These are phyloP conservation scores for Suillus luteus DNA, from an alignment of 768 basidiomycete genomes.

Conservation along the genomic window DNA sequence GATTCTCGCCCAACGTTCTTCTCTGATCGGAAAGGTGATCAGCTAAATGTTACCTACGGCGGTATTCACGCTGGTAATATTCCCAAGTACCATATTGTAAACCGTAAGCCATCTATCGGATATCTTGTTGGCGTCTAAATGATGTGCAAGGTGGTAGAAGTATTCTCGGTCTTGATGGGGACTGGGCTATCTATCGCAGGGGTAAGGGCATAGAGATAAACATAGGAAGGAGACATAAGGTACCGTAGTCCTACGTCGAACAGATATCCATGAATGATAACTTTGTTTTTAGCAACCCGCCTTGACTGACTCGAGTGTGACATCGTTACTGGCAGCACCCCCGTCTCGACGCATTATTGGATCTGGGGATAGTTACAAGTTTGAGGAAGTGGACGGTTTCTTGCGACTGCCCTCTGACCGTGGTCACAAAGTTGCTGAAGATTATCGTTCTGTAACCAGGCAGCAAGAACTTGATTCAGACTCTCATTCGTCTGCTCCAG, in stretches of 20 bases:
- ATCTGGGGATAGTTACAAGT: conserved; percentile 43
- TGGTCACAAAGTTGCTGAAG: conserved; percentile 35
- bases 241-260: conserved; percentile 24
- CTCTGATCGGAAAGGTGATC: conserved; percentile 68
- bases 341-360: conserved; percentile 51
- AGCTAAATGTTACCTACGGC: conserved; percentile 68
- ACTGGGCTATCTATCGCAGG: conserved; percentile 47
- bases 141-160: conserved; percentile 46
- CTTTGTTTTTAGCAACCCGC: conserved; percentile 41
- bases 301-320: conserved; percentile 59
- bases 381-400: conserved; percentile 69
- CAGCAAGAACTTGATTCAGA: conserved; percentile 37
- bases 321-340: conserved; percentile 52
- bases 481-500: conserved; percentile 34
- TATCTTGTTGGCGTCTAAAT: conserved; percentile 46
- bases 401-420: conserved; percentile 54
- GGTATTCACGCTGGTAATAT: conserved; percentile 60
- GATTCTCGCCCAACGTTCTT: conserved; percentile 47
- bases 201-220: conserved; percentile 68
- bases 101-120: conserved; percentile 45
- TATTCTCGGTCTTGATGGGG: conserved; percentile 61
- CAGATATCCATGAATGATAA: conserved; percentile 13
- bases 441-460: conserved; percentile 54
- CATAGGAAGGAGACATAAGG: conserved; percentile 44
- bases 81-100: conserved; percentile 63